Evolutionary conservation across 495 filamentous ascomycete species (phyloP), one percentile per base, ranked within the genome.

Genomic region (Lasiosphaeriaceae sp.): DNA sequence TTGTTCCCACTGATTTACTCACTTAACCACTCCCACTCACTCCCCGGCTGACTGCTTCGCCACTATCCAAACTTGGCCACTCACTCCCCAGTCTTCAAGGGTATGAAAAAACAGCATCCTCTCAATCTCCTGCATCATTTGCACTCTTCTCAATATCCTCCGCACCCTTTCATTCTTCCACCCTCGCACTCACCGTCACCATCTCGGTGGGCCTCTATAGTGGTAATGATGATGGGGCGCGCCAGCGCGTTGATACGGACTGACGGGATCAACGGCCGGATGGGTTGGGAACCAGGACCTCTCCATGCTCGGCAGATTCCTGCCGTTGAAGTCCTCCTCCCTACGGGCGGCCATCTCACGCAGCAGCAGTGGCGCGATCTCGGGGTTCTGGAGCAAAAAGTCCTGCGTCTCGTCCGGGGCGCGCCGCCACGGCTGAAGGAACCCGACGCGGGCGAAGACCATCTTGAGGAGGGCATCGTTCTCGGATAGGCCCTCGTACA

Each of bases 361-460:
- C 52, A 77, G 66, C 50, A 79, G 59, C 1, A 74, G 55, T 17
- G 66, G 56, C 0, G 72, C 66, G 11, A 77, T 68, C 49, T 75
- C 73, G 9, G 76, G 74, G 50, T 77, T 66, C 6, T 55, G 65
- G 3, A 63, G 23, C 47, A 76, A 57, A 24, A 75, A 79, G 0
- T 58, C 60, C 23, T 63, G 37, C 0, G 75, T 71, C 44, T 69
- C 68, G 1, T 71, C 65, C 17, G 66, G 70, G 16, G 55, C 49
- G 11, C 64, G 61, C 14, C 69, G 59, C 69, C 69, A 77, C 7
- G 74, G 71, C 58, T 73, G 68, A 8, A 79, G 58, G 55, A 77
- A 77, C 0, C 73, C 76, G 1, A 77, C 72, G 22, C 75, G 62
- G 8, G 74, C 73, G 61, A 76, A 76, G 14, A 77, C 61, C 71